Base-by-base conservation (phyloP, 2,329 filamentous ascomycete species). In the Ceratocystis albifundus region DNA sequence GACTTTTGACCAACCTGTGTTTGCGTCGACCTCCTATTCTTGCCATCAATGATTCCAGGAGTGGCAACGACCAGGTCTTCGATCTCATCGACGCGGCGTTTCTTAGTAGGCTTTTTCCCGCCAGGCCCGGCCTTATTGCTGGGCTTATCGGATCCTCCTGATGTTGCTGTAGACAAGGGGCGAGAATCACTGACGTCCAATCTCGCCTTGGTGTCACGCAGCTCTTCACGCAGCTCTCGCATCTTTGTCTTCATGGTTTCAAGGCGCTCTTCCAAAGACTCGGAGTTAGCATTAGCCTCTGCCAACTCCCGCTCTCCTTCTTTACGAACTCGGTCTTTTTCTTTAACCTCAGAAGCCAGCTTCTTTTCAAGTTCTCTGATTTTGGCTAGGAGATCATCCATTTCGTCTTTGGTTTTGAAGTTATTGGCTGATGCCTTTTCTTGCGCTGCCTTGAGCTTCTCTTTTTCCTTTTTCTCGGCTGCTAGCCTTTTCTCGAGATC, bases 1-100 rank as follows among this genome's bases (percentile, higher is more conserved):
- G 92, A 96, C 75, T 96, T 96, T 72, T 96, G 90, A 36, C 89
- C 90, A 4, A 88, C 78, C 12, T 72, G 65, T 1, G 76, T 71
- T 66, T 84, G 77, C 0, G 83, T 80, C 46, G 83, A 81, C 73
- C 85, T 86, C 74, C 86, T 88, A 53, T 77, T 77, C 69, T 77
- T 78, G 66, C 73, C 70, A 64, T 75, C 73, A 67, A 76, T 69
- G 62, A 78, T 73, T 70, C 78, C 64, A 72, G 78, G 75, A 3
- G 82, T 79, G 53, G 79, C 75, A 66, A 81, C 80, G 8, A 76
- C 75, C 45, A 77, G 74, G 36, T 82, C 80, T 41, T 79, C 77
- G 20, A 75, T 73, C 32, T 82, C 81, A 17, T 78, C 77, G 2
- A 71, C 76, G 15, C 76, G 76, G 46, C 78, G 77, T 71, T 82